Evolutionary conservation across 108 stramenopile genomes (phyloP).

Genomic region (Skeletonema marinoi): DNA sequence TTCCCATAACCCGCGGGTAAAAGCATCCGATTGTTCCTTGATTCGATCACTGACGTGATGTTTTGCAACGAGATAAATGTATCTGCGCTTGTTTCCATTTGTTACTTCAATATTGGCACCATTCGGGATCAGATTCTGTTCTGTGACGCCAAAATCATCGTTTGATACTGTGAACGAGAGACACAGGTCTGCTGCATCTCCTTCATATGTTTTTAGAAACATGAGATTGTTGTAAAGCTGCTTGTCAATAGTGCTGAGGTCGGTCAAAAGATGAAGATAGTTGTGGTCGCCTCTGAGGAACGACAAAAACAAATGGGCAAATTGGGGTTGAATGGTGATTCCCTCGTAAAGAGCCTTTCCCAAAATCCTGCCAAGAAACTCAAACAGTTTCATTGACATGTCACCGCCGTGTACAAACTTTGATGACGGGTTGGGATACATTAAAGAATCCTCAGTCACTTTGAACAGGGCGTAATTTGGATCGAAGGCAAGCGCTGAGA

Average conservation of each 20-base stretch:
- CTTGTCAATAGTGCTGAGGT: slow-evolving; percentile 88
- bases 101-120: slow-evolving; percentile 90
- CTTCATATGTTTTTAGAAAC: slow-evolving; percentile 95
- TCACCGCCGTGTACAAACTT: slow-evolving; percentile 75
- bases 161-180: slow-evolving; percentile 90
- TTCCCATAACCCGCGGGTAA: slow-evolving; percentile 92
- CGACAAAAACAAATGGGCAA: slow-evolving; percentile 96
- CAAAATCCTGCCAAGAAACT: slow-evolving; percentile 93
- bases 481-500: slow-evolving; percentile 89
- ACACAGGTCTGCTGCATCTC: slow-evolving; percentile 91
- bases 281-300: slow-evolving; percentile 93
- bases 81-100: slow-evolving; percentile 69
- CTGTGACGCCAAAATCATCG: slow-evolving; percentile 88
- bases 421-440: slow-evolving; percentile 95
- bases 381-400: slow-evolving; percentile 76
- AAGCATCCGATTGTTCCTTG: slow-evolving; percentile 90
- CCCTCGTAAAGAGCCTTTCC: slow-evolving; percentile 96
- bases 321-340: slow-evolving; percentile 95
- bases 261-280: slow-evolving; percentile 86
- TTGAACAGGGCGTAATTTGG: slow-evolving; percentile 91
- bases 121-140: slow-evolving; percentile 89
- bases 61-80: slow-evolving; percentile 92
- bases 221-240: slow-evolving; percentile 95
- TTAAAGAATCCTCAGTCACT: slow-evolving; percentile 76
- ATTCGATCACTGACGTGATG: slow-evolving; percentile 92